Base-by-base conservation (phyloP, 2,329 filamentous ascomycete species). In the Diaporthe longicolla region DNA sequence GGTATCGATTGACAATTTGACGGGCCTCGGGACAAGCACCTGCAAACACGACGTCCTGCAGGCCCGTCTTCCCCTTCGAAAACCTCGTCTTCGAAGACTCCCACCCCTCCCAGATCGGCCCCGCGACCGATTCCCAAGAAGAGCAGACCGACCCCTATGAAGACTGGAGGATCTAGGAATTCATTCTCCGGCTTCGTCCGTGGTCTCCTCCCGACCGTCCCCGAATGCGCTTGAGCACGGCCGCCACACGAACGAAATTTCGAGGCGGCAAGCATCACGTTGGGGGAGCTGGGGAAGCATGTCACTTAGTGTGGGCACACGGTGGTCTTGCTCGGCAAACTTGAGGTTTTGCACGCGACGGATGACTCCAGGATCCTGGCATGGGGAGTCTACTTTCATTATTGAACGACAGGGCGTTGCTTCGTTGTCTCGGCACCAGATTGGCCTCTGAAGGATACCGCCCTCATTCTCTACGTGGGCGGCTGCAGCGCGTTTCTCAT, bases 1-100 rank as follows among this genome's bases (percentile, higher is more conserved):
- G 96, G 95, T 84, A 98, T 98, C 90, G 96, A 98, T 92, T 99
- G 95, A 96, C 91, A 91, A 90, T 90, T 88, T 89, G 91, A 93
- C 91, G 91, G 90, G 90, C 86, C 90, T 90, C 87, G 84, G 83
- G 89, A 89, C 83, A 83, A 82, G 78, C 80, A 79, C 80, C 84
- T 86, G 83, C 85, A 86, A 81, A 82, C 81, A 78, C 83, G 85
- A 80, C 83, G 82, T 84, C 89, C 88, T 88, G 88, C 88, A 88
- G 89, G 88, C 89, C 89, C 89, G 89, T 91, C 88, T 86, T 85
- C 84, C 83, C 82, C 83, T 75, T 81, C 81, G 82, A 84, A 86
- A 81, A 79, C 84, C 79, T 82, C 81, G 71, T 79, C 77, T 76
- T 79, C 78, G 77, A 74, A 69, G 57, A 54, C 48, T 17, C 26